Conservation (phyloP, 495 filamentous ascomycete species). For the Lindgomyces ingoldianus region DNA sequence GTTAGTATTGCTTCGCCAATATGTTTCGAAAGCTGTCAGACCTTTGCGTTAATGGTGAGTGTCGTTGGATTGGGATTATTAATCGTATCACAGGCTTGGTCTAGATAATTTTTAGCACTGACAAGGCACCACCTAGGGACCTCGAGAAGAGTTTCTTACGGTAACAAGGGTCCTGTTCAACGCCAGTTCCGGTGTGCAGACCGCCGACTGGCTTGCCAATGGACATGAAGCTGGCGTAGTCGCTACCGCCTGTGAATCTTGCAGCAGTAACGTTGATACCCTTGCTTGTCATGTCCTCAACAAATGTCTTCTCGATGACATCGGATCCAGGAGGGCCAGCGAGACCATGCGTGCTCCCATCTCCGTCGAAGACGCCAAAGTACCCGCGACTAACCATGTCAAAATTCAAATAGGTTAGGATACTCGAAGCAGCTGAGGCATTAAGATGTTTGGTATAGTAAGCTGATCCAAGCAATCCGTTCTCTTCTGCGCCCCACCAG, state of each 20-base stretch:
- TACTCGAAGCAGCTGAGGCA: slow-evolving; percentile 57
- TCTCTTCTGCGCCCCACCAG: slow-evolving; percentile 70
- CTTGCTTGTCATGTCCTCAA: slow-evolving; percentile 54
- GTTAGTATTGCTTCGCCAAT: slow-evolving; percentile 42
- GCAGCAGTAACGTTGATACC: slow-evolving; percentile 52
- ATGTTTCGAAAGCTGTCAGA: slow-evolving; percentile 29
- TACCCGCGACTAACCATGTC: slow-evolving; percentile 80
- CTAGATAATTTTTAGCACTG: background rate
- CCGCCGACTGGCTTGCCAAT: slow-evolving; percentile 65
- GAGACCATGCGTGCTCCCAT: slow-evolving; percentile 62
- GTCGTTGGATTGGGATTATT: slow-evolving; percentile 61
- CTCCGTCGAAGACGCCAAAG: slow-evolving; percentile 70
- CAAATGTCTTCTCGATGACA: slow-evolving; percentile 63
- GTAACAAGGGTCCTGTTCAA: slow-evolving; percentile 70
- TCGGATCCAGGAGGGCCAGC: slow-evolving; percentile 65
- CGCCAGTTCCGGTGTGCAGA: slow-evolving; percentile 65
- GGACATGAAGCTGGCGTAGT: slow-evolving; percentile 69
- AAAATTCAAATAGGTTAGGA: slow-evolving; percentile 72
- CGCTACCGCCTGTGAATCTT: slow-evolving; percentile 64
- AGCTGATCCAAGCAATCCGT: slow-evolving; percentile 63
- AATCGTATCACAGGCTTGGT: slow-evolving; percentile 59
- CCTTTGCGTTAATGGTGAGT: slow-evolving; percentile 62
- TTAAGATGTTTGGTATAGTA: slow-evolving; percentile 58
- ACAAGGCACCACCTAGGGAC: background rate
- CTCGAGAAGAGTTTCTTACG: slow-evolving; percentile 38